Conservation (phyloP, 2,329 filamentous ascomycete genomes). For the Alternaria longipes region DNA sequence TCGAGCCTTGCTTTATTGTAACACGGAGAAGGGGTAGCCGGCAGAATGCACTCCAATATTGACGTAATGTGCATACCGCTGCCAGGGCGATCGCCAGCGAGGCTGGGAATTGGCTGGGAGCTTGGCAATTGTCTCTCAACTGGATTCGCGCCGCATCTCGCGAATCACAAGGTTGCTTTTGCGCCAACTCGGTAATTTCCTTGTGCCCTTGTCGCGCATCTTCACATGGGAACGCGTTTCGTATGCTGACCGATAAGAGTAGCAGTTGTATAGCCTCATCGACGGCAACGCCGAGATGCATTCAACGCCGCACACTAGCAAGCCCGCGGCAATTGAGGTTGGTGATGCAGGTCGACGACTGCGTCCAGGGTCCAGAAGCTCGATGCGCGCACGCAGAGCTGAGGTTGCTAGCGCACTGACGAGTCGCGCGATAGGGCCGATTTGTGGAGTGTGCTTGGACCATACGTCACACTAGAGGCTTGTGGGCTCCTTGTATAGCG, state of each 20-base stretch:
- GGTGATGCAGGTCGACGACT: conserved; percentile 15
- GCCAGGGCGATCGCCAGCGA: conserved; percentile 20
- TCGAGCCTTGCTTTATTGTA: conserved; percentile 17
- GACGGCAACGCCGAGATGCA: conserved; percentile 22
- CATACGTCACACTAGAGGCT: conserved; percentile 27
- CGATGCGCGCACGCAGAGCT: conserved; percentile 13
- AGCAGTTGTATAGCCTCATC: conserved; percentile 10
- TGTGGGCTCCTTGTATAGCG: conserved; percentile 27
- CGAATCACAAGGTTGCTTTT: conserved; percentile 18
- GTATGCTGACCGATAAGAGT: background rate
- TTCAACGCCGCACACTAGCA: background rate
- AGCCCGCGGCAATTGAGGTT: conserved; percentile 22
- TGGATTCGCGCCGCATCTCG: conserved; percentile 13
- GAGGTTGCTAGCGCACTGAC: conserved; percentile 12
- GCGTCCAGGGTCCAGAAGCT: conserved; percentile 25
- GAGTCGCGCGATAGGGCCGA: conserved; percentile 22
- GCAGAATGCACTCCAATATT: background rate
- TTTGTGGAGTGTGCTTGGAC: conserved; percentile 24
- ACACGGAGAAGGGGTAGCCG: background rate
- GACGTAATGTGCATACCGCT: conserved; percentile 26
- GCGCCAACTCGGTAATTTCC: conserved; percentile 14
- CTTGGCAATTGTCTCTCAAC: conserved; percentile 21
- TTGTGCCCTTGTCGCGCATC: conserved; percentile 13
- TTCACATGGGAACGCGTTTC: conserved; percentile 15
- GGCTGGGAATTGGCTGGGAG: conserved; percentile 18